A percentile compares a stretch with the other conserved stretches of the same genome.
Conservation (phyloP, 306 rosid species). For the Vigna nakashimae region DNA sequence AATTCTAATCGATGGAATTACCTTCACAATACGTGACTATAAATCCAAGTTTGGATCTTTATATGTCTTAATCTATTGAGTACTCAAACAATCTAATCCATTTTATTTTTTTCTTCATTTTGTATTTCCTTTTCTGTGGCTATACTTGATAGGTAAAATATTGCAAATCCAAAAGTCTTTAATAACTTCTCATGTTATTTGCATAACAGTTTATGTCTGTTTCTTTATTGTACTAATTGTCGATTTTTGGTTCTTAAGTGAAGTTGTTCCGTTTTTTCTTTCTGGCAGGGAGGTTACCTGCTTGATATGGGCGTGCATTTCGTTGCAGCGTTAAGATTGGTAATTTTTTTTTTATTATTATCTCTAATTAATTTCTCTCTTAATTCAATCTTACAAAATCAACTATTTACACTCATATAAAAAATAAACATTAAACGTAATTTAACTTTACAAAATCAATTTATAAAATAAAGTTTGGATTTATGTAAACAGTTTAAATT, state of each 20-base stretch:
- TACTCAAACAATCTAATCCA: constrained; percentile 19
- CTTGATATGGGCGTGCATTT: constrained; percentile 98
- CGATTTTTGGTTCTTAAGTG: constrained; percentile 23
- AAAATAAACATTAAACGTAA: too few species aligned
- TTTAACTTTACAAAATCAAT: too few species aligned
- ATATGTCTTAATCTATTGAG: constrained; percentile 12
- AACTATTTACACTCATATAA: too few species aligned
- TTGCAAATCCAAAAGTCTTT: constrained; percentile 8
- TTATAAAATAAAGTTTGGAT: too few species aligned
- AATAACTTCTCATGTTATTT: constrained; percentile 32
- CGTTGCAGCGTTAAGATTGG: constrained; percentile 93
- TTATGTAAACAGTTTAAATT: too few species aligned
- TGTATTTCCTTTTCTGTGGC: constrained; percentile 26
- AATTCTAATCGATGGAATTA: neutral
- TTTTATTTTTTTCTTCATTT: constrained; percentile 5
- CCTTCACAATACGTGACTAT: too few species aligned
- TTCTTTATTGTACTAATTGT: constrained; percentile 12
- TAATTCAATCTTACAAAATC: too few species aligned
- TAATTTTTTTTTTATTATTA: constrained; percentile 41
- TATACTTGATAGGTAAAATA: constrained; percentile 11
- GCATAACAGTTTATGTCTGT: neutral
- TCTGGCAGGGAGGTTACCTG: constrained; percentile 94
- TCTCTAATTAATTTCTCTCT: neutral
- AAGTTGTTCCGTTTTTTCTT: constrained; percentile 30
- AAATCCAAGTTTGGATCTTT: constrained; percentile 14